phyloP scores from a whole-genome alignment of 768 basidiomycete species.

The Cystobasidium tubakii region DNA sequence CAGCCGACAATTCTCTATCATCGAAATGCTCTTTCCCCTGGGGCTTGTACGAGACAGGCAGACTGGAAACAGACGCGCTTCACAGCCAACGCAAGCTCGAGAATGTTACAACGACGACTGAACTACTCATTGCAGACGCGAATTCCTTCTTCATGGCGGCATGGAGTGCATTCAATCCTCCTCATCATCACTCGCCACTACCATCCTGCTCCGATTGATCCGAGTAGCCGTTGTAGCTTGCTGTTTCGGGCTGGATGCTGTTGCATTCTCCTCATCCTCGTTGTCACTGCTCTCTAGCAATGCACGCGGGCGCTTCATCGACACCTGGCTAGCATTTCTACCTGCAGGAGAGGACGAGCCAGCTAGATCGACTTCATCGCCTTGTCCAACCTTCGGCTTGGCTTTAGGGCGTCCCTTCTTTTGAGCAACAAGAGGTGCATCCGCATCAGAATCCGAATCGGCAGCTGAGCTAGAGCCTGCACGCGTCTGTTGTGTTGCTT shows the following conservation, averaged over 20 bases:
- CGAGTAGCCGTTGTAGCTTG: neutral
- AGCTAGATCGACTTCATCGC: neutral
- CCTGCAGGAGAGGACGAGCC: neutral
- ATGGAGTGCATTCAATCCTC: neutral
- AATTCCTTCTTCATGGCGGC: neutral
- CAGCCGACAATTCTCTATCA: neutral
- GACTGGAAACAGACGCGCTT: neutral
- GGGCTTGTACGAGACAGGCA: neutral
- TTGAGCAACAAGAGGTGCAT: neutral
- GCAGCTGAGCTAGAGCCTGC: neutral
- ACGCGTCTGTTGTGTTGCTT: neutral
- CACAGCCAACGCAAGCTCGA: neutral
- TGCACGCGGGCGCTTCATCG: neutral
- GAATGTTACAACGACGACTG: slow-evolving; percentile 7
- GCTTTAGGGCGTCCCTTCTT: slow-evolving; percentile 12
- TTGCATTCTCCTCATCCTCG: neutral
- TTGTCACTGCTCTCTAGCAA: neutral
- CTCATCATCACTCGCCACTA: slow-evolving; percentile 28
- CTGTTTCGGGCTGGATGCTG: neutral
- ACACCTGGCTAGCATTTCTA: neutral
- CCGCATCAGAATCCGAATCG: slow-evolving; percentile 26
- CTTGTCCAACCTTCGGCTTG: neutral
- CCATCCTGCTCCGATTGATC: slow-evolving; percentile 8
- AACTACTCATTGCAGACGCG: neutral
- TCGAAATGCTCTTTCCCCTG: neutral